Evolutionary conservation across 305 asterid species (phyloP), one percentile per base, ranked within the genome.

Genomic region (Fraxinus angustifolia): DNA sequence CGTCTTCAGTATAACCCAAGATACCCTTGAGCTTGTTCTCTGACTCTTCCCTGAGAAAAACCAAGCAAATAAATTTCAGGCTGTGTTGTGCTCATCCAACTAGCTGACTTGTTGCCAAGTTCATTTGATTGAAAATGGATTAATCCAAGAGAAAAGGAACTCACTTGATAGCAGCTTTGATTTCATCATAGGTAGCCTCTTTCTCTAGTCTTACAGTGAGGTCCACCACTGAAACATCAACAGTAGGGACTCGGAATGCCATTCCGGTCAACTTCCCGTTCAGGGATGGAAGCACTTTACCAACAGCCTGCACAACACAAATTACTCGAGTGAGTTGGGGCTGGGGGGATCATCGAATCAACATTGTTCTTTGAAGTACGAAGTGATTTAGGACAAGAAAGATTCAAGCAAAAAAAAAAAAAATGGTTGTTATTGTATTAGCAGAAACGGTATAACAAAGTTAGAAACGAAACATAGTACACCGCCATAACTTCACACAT

Each of bases 211-310:
- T 82, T 1, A 84, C 88, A 0, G 90, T 89, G 35, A 89, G 88
- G 80, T 89, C 92, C 0, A 89, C 92, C 1, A 89, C 92, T 0
- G 91, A 87, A 34, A 89, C 91, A 89, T 89, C 88, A 3, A 85
- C 88, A 0, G 91, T 89, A 17, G 92, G 92, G 14, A 89, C 91
- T 10, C 92, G 88, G 90, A 89, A 88, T 0, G 92, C 78, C 92
- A 89, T 89, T 5, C 92, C 92, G 0, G 90, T 87, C 45, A 89
- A 72, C 81, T 86, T 87, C 12, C 89, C 90, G 8, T 89, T 89
- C 0, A 89, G 83, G 11, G 86, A 88, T 8, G 92, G 92, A 68
- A 89, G 92, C 48, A 89, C 92, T 81, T 87, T 88, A 1, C 92
- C 92, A 79, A 89, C 91, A 83, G 91, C 92, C 90, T 89, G 73